Conservation (phyloP, 2,329 filamentous ascomycete genomes). For the Dothidotthia symphoricarpi region DNA sequence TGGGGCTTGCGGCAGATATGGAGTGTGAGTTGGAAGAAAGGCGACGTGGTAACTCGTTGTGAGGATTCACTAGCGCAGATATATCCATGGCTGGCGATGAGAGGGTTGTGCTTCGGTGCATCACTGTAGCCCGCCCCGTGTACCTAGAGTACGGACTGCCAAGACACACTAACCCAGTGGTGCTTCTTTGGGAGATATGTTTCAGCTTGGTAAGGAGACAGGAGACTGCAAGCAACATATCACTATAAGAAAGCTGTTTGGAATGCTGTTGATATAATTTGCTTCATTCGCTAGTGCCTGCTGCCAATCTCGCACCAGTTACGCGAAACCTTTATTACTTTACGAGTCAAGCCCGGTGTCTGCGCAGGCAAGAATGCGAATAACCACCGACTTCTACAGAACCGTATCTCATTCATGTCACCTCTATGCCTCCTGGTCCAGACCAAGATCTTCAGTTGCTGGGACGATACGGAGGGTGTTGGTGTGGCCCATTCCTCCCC, state of each 20-base stretch:
- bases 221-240: not conserved
- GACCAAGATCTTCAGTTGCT: slow-evolving; percentile 51
- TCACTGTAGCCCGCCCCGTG: slow-evolving; percentile 9
- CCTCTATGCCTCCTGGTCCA: slow-evolving; percentile 48
- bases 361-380: not conserved
- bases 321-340: slow-evolving; percentile 23
- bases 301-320: slow-evolving; percentile 19
- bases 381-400: too few relatives aligned
- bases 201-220: not conserved
- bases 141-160: slow-evolving; percentile 8
- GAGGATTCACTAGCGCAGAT: slow-evolving; percentile 37
- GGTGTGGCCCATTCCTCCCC: slow-evolving; percentile 87
- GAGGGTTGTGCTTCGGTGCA: slow-evolving; percentile 23
- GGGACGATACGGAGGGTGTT: slow-evolving; percentile 66
- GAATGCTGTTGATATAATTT: slow-evolving; percentile 3
- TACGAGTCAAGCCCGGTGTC: slow-evolving; percentile 25
- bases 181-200: not conserved
- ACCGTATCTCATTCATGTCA: not conserved
- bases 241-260: too few relatives aligned
- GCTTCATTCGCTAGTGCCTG: slow-evolving; percentile 26
- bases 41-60: slow-evolving; percentile 32
- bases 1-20: slow-evolving; percentile 29
- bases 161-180: slow-evolving; percentile 8
- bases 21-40: slow-evolving; percentile 31
- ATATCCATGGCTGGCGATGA: slow-evolving; percentile 38